Percentiles rank a stretch among this genome's conserved stretches.
phyloP scores from a whole-genome alignment of 2,329 filamentous ascomycete species.

The Myotisia sp. region DNA sequence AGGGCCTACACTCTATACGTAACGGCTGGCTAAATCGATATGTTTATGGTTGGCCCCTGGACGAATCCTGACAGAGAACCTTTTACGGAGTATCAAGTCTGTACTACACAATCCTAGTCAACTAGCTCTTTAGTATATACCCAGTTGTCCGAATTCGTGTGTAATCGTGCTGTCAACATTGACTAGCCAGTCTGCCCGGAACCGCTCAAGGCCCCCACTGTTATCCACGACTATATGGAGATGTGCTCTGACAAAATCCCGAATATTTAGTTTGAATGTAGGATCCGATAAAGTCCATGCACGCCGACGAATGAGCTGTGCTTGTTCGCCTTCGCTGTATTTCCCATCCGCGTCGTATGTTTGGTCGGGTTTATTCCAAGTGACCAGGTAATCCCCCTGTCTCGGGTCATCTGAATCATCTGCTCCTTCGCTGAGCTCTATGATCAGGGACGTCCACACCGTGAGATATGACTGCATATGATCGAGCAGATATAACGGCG shows the following conservation, averaged over 20 bases:
- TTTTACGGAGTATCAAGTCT: too few species aligned
- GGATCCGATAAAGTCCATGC: conserved; percentile 29
- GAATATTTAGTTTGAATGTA: conserved; percentile 31
- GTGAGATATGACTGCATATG: conserved; percentile 34
- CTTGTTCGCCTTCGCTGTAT: conserved; percentile 24
- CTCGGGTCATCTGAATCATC: conserved; percentile 22
- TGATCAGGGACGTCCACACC: conserved; percentile 34
- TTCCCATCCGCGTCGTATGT: conserved; percentile 21
- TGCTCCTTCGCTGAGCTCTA: conserved; percentile 30
- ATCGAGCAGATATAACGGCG: conserved; percentile 28
- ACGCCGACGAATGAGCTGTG: conserved; percentile 29
- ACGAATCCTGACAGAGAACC: too few species aligned
- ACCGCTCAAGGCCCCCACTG: conserved; percentile 29
- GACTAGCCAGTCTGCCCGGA: conserved; percentile 30
- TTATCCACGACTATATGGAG: conserved; percentile 26
- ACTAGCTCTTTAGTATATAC: conserved; percentile 6
- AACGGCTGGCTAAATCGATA: too few species aligned
- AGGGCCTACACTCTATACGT: too few species aligned
- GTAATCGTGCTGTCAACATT: conserved; percentile 33
- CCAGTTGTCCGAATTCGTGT: conserved; percentile 14
- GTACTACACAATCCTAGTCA: too few species aligned
- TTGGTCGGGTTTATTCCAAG: conserved; percentile 15
- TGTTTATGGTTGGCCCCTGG: too few species aligned
- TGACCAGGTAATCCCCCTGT: conserved; percentile 29
- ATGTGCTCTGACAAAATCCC: conserved; percentile 30